Evolutionary conservation across 129 eudicot genomes (phyloP).

Genomic region (Centrapalus pauciflorus): DNA sequence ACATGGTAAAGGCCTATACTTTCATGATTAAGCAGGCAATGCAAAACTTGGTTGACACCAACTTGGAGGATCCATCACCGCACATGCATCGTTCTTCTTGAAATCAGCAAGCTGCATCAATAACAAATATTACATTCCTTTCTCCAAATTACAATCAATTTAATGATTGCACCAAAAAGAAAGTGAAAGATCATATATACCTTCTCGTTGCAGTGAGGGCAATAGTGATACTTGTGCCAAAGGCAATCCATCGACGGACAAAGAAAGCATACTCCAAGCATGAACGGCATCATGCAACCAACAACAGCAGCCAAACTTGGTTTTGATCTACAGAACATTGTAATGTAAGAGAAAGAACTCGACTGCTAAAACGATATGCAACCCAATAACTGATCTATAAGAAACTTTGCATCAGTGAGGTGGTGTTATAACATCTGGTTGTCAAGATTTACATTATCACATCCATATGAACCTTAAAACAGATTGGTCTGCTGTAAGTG

Average conservation of each 20-base stretch:
- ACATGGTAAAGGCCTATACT: neutral
- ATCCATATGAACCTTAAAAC: neutral
- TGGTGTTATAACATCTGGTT: neutral
- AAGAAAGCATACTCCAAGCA: slow-evolving; percentile 92
- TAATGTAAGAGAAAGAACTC: neutral
- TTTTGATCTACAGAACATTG: slow-evolving; percentile 54
- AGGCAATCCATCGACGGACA: slow-evolving; percentile 97
- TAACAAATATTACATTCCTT: neutral
- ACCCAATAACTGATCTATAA: neutral
- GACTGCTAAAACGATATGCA: neutral
- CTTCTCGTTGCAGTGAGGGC: slow-evolving; percentile 86
- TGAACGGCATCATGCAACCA: slow-evolving; percentile 92
- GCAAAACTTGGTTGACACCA: slow-evolving; percentile 75
- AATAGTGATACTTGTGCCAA: slow-evolving; percentile 96
- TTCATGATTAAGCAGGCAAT: slow-evolving; percentile 43
- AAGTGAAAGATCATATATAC: slow-evolving; percentile 22
- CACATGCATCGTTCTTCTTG: slow-evolving; percentile 74
- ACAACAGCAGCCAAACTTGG: slow-evolving; percentile 83
- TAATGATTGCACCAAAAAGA: neutral
- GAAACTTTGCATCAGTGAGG: neutral
- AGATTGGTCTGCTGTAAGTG: neutral
- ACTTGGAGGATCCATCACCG: slow-evolving; percentile 88
- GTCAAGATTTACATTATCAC: neutral
- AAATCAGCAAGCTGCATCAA: slow-evolving; percentile 72
- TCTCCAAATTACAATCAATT: neutral